Evolutionary conservation across 2,329 filamentous ascomycete genomes (phyloP).

Genomic region (Fusarium sp.): DNA sequence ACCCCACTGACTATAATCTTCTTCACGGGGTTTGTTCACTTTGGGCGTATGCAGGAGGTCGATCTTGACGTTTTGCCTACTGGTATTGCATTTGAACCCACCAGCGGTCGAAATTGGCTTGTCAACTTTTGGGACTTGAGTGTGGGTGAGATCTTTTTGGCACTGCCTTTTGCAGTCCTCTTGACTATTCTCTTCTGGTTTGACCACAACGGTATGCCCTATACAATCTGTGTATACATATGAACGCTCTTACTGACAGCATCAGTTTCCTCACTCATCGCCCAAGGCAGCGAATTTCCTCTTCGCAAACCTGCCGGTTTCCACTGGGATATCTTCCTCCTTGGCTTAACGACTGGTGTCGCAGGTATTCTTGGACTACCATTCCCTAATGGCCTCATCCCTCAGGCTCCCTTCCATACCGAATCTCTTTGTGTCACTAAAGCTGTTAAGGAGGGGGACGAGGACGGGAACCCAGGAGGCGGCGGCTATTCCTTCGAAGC

Average conservation of each 20-base stretch:
- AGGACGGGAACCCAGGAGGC: conserved; percentile 62
- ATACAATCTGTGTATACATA: background rate
- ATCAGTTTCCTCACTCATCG: conserved; percentile 79
- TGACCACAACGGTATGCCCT: conserved; percentile 79
- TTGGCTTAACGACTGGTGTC: conserved; percentile 80
- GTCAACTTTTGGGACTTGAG: conserved; percentile 83
- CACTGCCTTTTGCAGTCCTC: conserved; percentile 86
- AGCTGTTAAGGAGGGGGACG: conserved; percentile 62
- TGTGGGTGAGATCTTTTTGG: conserved; percentile 80
- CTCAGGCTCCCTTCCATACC: conserved; percentile 86
- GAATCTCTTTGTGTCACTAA: conserved; percentile 79
- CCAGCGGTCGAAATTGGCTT: conserved; percentile 78
- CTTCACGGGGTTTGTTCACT: conserved; percentile 89
- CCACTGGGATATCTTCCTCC: conserved; percentile 86
- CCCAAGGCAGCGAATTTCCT: conserved; percentile 85
- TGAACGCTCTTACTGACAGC: conserved; percentile 2
- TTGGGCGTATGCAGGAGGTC: conserved; percentile 82
- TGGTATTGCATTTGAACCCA: conserved; percentile 82
- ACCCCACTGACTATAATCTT: conserved; percentile 86
- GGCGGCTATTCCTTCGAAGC: conserved; percentile 64
- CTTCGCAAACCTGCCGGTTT: conserved; percentile 84
- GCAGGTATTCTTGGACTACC: conserved; percentile 81
- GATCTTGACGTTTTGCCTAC: conserved; percentile 79
- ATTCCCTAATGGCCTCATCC: conserved; percentile 85
- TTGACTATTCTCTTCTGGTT: conserved; percentile 90